Percentiles rank a stretch among this genome's conserved stretches.
phyloP scores from a whole-genome alignment of 2,329 filamentous ascomycete species.

The Fusarium sp. region DNA sequence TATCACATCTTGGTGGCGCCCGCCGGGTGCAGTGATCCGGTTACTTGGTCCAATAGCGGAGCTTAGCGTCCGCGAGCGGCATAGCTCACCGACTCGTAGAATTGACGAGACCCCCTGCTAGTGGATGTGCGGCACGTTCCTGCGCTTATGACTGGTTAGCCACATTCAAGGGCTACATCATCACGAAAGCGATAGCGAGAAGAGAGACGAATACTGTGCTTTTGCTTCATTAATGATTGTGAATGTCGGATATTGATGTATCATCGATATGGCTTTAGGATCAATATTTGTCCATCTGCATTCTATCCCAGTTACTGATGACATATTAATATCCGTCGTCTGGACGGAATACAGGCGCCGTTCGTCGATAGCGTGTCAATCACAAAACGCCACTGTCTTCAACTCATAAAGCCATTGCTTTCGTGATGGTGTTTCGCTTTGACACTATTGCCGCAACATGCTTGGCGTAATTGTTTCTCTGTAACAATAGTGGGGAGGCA shows the following conservation, averaged over 20 bases:
- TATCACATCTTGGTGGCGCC: neutral
- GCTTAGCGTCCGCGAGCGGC: neutral
- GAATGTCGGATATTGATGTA: neutral
- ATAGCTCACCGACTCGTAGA: neutral
- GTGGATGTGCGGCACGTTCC: neutral
- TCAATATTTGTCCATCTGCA: neutral
- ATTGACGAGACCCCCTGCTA: neutral
- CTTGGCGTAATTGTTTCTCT: neutral
- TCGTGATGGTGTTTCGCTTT: neutral
- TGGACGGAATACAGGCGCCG: too few species aligned
- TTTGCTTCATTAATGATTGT: neutral
- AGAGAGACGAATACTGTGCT: neutral
- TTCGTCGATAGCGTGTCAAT: too few species aligned
- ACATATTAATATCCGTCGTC: accelerated
- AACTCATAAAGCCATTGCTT: neutral
- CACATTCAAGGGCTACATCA: neutral
- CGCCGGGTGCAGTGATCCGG: neutral
- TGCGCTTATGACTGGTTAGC: neutral
- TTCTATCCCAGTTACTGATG: too few species aligned
- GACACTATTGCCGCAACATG: neutral
- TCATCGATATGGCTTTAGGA: neutral
- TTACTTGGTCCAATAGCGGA: neutral
- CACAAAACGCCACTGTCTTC: neutral
- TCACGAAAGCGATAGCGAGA: too few species aligned
- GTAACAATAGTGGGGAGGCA: neutral